These are phyloP conservation scores for Penicillium roqueforti DNA, from an alignment of 495 filamentous ascomycete species.

Conservation along the genomic window DNA sequence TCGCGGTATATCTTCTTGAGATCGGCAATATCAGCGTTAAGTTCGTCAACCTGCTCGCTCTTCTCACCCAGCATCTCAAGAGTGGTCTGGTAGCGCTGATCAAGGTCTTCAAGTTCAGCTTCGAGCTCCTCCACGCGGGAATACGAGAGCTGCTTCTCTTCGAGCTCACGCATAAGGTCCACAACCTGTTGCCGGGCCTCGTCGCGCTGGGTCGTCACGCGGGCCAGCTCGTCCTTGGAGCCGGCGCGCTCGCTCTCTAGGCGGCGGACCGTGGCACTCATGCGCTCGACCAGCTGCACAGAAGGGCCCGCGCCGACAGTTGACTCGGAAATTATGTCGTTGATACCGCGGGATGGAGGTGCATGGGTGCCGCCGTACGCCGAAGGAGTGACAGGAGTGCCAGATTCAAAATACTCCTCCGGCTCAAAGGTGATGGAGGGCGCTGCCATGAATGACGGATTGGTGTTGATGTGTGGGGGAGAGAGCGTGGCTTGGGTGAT, in stretches of 20 bases:
- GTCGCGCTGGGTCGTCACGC: constrained; percentile 78
- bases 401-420: constrained; percentile 62
- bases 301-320: constrained; percentile 86
- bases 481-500: constrained; percentile 35
- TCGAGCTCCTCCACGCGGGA: constrained; percentile 61
- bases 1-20: constrained; percentile 94
- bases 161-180: constrained; percentile 76
- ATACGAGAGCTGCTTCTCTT: constrained; percentile 59
- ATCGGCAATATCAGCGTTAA: constrained; percentile 83
- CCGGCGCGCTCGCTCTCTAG: constrained; percentile 88
- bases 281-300: constrained; percentile 93
- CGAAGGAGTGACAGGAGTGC: constrained; percentile 60
- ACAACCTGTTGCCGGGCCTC: constrained; percentile 90
- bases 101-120: constrained; percentile 52
- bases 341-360: constrained; percentile 55
- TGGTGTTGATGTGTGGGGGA: constrained; percentile 30
- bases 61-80: constrained; percentile 96
- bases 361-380: constrained; percentile 39
- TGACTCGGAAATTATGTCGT: constrained; percentile 85
- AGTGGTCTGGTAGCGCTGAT: constrained; percentile 77
- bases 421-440: constrained; percentile 59
- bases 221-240: constrained; percentile 74
- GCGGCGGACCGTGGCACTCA: constrained; percentile 87
- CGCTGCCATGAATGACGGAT: constrained; percentile 40
- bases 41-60: constrained; percentile 88